These are phyloP conservation scores for Fomitopsis palustris DNA, from an alignment of 1,284 basidiomycete genomes.

Conservation along the genomic window DNA sequence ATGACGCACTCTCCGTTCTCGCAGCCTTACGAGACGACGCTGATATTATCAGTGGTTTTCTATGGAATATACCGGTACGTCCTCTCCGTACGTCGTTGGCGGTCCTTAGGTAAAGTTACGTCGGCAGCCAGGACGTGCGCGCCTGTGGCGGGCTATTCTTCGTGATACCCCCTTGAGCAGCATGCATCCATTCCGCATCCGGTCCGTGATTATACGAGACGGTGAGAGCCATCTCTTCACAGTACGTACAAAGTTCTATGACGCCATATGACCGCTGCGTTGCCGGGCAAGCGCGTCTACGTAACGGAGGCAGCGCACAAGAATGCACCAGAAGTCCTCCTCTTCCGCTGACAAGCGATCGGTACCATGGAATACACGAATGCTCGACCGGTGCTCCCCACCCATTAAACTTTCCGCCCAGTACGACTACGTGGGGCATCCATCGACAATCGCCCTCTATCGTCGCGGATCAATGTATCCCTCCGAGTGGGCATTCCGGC, in stretches of 20 bases:
- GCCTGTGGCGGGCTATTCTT: neutral
- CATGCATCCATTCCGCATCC: neutral
- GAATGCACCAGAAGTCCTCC: neutral
- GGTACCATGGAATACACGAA: neutral
- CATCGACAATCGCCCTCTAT: constrained; percentile 3
- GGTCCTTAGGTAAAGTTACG: neutral
- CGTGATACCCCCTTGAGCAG: neutral
- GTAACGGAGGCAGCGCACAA: constrained; percentile 2
- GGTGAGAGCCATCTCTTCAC: neutral
- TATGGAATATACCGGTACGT: neutral
- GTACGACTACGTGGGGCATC: neutral
- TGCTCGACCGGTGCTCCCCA: neutral
- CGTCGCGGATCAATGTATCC: neutral
- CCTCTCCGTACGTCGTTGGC: neutral
- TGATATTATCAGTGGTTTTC: neutral
- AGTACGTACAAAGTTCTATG: neutral
- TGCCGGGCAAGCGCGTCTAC: neutral
- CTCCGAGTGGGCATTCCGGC: neutral
- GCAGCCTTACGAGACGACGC: neutral
- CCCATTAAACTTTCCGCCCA: neutral
- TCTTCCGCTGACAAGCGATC: neutral
- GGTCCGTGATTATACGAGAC: neutral
- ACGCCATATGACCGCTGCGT: neutral
- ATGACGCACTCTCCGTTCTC: neutral
- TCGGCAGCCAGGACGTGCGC: neutral